These are phyloP conservation scores for Tubosaeta sp. DNA, from an alignment of 768 basidiomycete genomes.

Conservation along the genomic window DNA sequence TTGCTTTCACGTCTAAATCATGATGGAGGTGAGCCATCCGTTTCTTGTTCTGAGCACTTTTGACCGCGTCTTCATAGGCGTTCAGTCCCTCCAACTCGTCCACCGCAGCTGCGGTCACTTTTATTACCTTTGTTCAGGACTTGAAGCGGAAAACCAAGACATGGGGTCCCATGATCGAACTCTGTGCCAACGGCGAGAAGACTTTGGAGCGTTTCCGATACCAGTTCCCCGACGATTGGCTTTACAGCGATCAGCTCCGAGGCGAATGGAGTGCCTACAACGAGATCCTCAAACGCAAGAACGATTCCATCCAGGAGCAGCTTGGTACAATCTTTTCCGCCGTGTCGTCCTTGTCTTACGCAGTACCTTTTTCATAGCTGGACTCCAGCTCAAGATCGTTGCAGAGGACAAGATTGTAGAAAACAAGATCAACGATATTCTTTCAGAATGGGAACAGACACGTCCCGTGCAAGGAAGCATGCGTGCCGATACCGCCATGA, in stretches of 20 bases:
- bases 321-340: constrained; percentile 56
- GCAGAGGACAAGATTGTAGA: constrained; percentile 98
- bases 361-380: constrained; percentile 47
- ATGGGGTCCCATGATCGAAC: constrained; percentile 96
- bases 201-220: constrained; percentile 95
- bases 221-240: constrained; percentile 96
- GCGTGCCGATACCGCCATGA: constrained; percentile 95
- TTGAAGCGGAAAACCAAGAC: constrained; percentile 93
- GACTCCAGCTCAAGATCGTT: constrained; percentile 98
- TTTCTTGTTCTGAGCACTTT: not conserved
- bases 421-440: constrained; percentile 88
- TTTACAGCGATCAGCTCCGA: constrained; percentile 94
- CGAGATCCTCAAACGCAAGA: constrained; percentile 96
- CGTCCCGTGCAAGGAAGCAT: constrained; percentile 96
- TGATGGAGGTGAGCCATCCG: constrained; percentile 26
- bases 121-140: constrained; percentile 99
- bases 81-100: constrained; percentile 82
- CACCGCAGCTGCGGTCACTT: constrained; percentile 96
- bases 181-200: constrained; percentile 94
- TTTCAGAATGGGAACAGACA: constrained; percentile 91
- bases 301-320: constrained; percentile 97
- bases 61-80: constrained; percentile 36
- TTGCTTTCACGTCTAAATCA: constrained; percentile 16
- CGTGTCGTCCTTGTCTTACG: constrained; percentile 5
- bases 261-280: constrained; percentile 99